Evolutionary conservation across 2,329 filamentous ascomycete species (phyloP).

Genomic region (Colletotrichum simmondsii): DNA sequence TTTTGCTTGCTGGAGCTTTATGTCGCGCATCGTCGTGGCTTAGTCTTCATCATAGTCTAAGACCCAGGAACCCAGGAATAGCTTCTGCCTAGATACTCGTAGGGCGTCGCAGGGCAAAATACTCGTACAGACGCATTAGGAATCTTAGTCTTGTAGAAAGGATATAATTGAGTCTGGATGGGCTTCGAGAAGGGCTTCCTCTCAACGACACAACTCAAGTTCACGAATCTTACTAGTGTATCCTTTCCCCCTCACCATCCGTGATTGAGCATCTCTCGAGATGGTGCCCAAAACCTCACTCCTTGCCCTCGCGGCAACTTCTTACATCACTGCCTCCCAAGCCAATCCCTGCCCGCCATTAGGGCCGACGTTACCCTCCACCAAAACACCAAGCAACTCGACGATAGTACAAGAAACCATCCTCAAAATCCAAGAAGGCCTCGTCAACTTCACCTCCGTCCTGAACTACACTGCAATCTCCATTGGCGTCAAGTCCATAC

Average conservation of each 20-base stretch:
- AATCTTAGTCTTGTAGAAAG: neutral
- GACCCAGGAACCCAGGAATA: neutral
- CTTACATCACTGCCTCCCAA: neutral
- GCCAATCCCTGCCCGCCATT: conserved; percentile 17
- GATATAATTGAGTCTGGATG: neutral
- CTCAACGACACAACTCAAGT: neutral
- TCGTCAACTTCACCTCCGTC: conserved; percentile 22
- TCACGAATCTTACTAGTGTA: neutral
- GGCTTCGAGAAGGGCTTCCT: neutral
- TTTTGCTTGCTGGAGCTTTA: neutral
- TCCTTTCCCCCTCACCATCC: neutral
- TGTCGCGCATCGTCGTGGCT: neutral
- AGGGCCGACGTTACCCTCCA: conserved; percentile 9
- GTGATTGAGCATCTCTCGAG: neutral
- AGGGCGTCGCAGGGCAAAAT: too few relatives aligned
- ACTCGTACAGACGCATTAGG: too few relatives aligned
- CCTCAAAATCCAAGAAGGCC: neutral
- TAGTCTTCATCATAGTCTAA: neutral
- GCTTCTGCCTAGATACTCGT: too few relatives aligned
- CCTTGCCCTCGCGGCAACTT: neutral
- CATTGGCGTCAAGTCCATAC: conserved; percentile 53
- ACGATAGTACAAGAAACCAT: conserved; percentile 6
- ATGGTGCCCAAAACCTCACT: conserved; percentile 1
- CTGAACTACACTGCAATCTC: conserved; percentile 49
- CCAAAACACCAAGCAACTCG: conserved; percentile 13